Evolutionary conservation across 768 basidiomycete genomes (phyloP).

Genomic region (Phaeotremella skinneri): DNA sequence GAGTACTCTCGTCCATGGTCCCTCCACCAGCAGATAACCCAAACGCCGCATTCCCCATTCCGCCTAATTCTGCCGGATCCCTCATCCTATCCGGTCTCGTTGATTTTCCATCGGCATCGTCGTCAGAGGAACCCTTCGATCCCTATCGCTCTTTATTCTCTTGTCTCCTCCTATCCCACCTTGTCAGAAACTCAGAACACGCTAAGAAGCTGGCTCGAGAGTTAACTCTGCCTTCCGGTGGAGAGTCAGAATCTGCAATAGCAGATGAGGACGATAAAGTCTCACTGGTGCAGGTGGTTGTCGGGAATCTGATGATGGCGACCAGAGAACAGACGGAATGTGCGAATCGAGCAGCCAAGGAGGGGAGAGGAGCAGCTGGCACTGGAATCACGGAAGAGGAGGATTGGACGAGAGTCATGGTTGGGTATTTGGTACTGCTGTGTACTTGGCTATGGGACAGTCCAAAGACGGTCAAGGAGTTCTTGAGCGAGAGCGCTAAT

Average conservation of each 20-base stretch:
- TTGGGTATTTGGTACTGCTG: constrained; percentile 77
- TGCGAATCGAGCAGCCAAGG: constrained; percentile 60
- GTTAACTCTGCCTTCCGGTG: constrained; percentile 47
- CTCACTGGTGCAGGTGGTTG: constrained; percentile 75
- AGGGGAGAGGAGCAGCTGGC: constrained; percentile 42
- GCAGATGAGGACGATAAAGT: constrained; percentile 58
- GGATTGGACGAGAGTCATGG: constrained; percentile 87
- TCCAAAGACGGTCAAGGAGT: constrained; percentile 77
- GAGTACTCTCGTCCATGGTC: constrained; percentile 49
- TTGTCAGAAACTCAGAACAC: constrained; percentile 54
- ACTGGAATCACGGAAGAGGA: constrained; percentile 62
- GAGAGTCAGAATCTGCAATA: constrained; percentile 37
- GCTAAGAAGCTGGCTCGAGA: constrained; percentile 54
- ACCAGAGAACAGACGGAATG: constrained; percentile 61
- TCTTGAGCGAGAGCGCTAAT: constrained; percentile 80
- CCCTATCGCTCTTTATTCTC: constrained; percentile 51
- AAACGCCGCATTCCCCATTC: constrained; percentile 26
- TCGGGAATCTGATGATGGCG: constrained; percentile 84
- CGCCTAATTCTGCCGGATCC: constrained; percentile 48
- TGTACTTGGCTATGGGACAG: constrained; percentile 98
- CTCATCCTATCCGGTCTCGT: constrained; percentile 53
- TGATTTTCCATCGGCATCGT: constrained; percentile 39
- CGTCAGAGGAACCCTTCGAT: constrained; percentile 35
- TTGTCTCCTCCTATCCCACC: constrained; percentile 49
- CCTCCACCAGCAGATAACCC: constrained; percentile 23